A percentile compares a stretch with the other conserved stretches of the same genome.
Conservation (phyloP, 768 basidiomycete species). For the Sporobolomyces roseus region DNA sequence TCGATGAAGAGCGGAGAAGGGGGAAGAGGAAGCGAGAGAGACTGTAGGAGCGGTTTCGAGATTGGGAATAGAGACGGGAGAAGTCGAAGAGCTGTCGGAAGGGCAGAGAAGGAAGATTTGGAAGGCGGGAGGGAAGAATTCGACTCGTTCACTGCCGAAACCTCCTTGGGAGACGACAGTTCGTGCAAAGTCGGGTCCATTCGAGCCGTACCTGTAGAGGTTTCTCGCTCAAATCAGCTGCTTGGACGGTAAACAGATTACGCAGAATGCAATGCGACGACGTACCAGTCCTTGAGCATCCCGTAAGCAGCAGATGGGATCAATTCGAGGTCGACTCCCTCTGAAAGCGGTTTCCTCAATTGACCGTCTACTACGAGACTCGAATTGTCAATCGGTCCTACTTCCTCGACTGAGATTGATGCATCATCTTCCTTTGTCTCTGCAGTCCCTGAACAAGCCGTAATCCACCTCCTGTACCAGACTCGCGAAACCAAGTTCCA, state of each 20-base stretch:
- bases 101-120: slow-evolving; percentile 57
- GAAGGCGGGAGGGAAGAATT: slow-evolving; percentile 67
- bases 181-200: slow-evolving; percentile 60
- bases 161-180: too few relatives aligned
- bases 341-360: slow-evolving; percentile 53
- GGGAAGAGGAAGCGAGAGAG: slow-evolving; percentile 57
- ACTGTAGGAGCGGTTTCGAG: slow-evolving; percentile 48
- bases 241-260: too few relatives aligned
- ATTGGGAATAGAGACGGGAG: slow-evolving; percentile 44
- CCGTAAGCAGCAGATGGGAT: slow-evolving; percentile 71
- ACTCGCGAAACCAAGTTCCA: slow-evolving; percentile 70
- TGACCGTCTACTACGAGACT: slow-evolving; percentile 60
- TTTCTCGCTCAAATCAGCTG: background rate
- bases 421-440: slow-evolving; percentile 52
- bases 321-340: slow-evolving; percentile 67
- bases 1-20: slow-evolving; percentile 52
- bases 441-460: slow-evolving; percentile 60
- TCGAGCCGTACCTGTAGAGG: slow-evolving; percentile 71
- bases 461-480: slow-evolving; percentile 74
- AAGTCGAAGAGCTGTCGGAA: slow-evolving; percentile 45
- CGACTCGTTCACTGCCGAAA: slow-evolving; percentile 59
- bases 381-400: slow-evolving; percentile 71
- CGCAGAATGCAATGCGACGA: slow-evolving; percentile 27
- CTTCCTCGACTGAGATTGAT: slow-evolving; percentile 38
- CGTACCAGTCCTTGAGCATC: slow-evolving; percentile 66